Evolutionary conservation across 805 yeast species (phyloP).

Genomic region (Lachancea sp.): DNA sequence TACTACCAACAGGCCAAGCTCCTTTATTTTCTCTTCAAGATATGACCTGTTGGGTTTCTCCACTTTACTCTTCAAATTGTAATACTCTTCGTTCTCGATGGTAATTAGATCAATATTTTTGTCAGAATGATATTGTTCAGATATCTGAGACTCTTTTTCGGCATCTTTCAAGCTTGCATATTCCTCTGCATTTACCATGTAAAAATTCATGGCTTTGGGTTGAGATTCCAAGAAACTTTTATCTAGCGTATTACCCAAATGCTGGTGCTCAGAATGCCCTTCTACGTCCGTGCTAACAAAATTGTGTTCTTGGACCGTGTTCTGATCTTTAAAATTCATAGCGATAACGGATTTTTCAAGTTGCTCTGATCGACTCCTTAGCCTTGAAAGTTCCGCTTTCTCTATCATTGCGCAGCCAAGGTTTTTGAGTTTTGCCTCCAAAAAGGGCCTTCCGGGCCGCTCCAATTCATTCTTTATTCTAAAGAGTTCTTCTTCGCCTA

Average conservation of each 20-base stretch:
- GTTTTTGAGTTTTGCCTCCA: background rate
- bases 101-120: background rate
- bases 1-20: slow-evolving; percentile 1
- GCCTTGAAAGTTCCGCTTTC: no score
- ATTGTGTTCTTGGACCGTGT: background rate
- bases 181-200: no score
- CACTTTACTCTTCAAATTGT: background rate
- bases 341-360: background rate
- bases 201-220: no score
- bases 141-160: no score
- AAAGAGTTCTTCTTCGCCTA: background rate
- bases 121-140: no score
- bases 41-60: slow-evolving; percentile 1
- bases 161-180: no score
- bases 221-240: no score
- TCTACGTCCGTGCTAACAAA: background rate
- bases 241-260: no score
- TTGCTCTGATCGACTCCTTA: background rate
- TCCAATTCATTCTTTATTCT: background rate
- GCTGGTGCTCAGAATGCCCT: no score
- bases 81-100: background rate
- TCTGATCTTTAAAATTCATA: no score
- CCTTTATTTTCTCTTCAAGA: background rate
- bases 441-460: background rate
- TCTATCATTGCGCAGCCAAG: background rate